Base-by-base conservation (phyloP, 2,329 filamentous ascomycete genomes). In the Cryoendolithus antarcticus region DNA sequence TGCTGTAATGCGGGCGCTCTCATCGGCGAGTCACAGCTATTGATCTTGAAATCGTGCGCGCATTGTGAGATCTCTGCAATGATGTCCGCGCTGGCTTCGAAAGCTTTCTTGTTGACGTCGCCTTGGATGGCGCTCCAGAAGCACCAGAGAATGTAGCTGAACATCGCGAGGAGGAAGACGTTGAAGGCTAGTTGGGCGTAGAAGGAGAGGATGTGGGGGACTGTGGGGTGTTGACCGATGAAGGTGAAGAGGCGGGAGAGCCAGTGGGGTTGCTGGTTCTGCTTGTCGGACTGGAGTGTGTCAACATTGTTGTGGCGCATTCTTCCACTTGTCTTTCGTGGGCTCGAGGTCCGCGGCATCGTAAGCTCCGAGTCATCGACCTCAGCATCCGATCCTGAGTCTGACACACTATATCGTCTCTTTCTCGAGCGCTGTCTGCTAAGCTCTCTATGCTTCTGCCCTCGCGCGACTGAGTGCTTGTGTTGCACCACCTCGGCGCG, bases 61-160 rank as follows among this genome's bases (percentile, higher is more conserved):
- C 91, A 98, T 4, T 70, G 66, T 1, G 75, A 71, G 58, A 91
- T 91, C 46, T 86, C 77, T 8, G 75, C 72, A 44, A 88, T 62
- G 13, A 91, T 74, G 29, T 53, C 53, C 2, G 74, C 67, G n/a
- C 77, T 75, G 9, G 77, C 79, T 39, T 77, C 75, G 33, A 80
- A 71, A 8, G 80, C 77, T 29, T 82, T 82, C 38, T 80, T 75
- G 44, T 77, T 69, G 28, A 94, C 79, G 57, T 95, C 88, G 15
- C 72, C 70, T 9, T 78, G 77, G 38, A 91, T 76, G 6, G 82
- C 80, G 9, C 70, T 65, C 47, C 83, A 74, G 49, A 85, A 72
- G 1, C 73, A 69, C 63, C 80, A 85, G 28, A 84, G 67, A 32
- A 85, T 66, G 59, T 81, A 89, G 31, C 77, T 62, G 49, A 66